Conservation (phyloP, 345 rosid genomes). For the Linum tenue region DNA sequence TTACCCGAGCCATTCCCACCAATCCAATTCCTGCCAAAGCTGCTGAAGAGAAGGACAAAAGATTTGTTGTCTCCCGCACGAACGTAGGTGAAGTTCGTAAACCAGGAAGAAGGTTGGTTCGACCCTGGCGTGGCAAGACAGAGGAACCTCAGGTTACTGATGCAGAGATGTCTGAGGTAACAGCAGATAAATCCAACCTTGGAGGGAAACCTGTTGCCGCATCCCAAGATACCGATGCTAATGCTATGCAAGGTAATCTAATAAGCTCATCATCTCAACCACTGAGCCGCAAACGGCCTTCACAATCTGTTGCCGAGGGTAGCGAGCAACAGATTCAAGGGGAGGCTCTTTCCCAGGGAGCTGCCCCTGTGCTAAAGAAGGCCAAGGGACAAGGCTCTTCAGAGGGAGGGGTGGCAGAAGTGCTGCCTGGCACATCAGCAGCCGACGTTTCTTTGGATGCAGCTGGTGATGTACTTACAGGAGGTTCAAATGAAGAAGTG, state of each 20-base stretch:
- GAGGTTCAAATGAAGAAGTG: slow-evolving; percentile 31
- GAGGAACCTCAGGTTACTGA: slow-evolving; percentile 63
- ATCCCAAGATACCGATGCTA: slow-evolving; percentile 39
- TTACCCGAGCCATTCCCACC: slow-evolving; percentile 23
- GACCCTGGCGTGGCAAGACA: slow-evolving; percentile 54
- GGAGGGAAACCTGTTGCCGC: slow-evolving; percentile 35
- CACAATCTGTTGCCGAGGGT: slow-evolving; percentile 40
- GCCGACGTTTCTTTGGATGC: slow-evolving; percentile 44
- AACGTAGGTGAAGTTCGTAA: slow-evolving; percentile 47
- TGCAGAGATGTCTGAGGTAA: slow-evolving; percentile 68
- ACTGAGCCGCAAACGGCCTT: slow-evolving; percentile 54
- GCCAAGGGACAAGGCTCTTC: slow-evolving; percentile 45
- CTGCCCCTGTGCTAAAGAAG: slow-evolving; percentile 45
- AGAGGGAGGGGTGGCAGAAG: slow-evolving; percentile 31
- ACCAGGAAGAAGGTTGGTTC: slow-evolving; percentile 58
- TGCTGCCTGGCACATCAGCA: slow-evolving; percentile 22
- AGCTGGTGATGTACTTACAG: slow-evolving; percentile 27
- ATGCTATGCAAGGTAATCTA: slow-evolving; percentile 28
- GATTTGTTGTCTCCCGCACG: slow-evolving; percentile 26
- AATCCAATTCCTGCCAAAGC: slow-evolving; percentile 34
- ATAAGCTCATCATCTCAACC: slow-evolving; percentile 26
- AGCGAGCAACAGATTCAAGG: slow-evolving; percentile 40
- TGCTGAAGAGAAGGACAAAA: slow-evolving; percentile 46
- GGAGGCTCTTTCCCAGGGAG: slow-evolving; percentile 33
- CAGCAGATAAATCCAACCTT: slow-evolving; percentile 34